Evolutionary conservation across 495 filamentous ascomycete species (phyloP).

Genomic region (Neurospora cerealis): DNA sequence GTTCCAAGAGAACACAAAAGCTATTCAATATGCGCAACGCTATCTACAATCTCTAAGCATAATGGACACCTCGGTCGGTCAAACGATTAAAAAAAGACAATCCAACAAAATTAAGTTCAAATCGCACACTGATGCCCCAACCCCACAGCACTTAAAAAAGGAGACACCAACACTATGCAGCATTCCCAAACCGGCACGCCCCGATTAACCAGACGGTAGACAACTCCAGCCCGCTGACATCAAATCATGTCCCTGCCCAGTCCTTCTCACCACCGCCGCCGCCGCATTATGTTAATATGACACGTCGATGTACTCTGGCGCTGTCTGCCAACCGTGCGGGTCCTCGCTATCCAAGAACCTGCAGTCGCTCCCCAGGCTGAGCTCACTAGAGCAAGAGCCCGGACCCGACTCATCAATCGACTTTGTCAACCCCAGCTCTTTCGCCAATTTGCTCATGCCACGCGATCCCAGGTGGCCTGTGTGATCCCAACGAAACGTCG

Average conservation of each 20-base stretch:
- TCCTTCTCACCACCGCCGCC: neutral
- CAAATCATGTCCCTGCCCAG: neutral
- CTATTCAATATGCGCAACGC: neutral
- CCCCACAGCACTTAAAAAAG: neutral
- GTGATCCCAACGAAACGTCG: slow-evolving; percentile 8
- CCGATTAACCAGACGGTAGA: neutral
- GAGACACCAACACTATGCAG: neutral
- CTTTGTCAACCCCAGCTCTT: slow-evolving; percentile 1
- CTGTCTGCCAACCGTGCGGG: slow-evolving; percentile 14
- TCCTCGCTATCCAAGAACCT: slow-evolving; percentile 17
- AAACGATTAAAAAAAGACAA: neutral
- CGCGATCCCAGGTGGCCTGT: neutral
- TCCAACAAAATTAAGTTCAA: neutral
- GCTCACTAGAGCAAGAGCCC: neutral
- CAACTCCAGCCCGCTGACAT: neutral
- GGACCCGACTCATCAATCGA: neutral
- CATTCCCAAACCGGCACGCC: neutral
- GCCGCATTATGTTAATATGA: neutral
- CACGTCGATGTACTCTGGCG: neutral
- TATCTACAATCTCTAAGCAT: neutral
- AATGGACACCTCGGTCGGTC: neutral
- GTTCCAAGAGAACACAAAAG: neutral
- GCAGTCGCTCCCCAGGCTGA: neutral
- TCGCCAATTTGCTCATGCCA: neutral
- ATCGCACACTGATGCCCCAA: neutral